These are phyloP conservation scores for Cytospora piceae DNA, from an alignment of 2,329 filamentous ascomycete genomes.

Conservation along the genomic window DNA sequence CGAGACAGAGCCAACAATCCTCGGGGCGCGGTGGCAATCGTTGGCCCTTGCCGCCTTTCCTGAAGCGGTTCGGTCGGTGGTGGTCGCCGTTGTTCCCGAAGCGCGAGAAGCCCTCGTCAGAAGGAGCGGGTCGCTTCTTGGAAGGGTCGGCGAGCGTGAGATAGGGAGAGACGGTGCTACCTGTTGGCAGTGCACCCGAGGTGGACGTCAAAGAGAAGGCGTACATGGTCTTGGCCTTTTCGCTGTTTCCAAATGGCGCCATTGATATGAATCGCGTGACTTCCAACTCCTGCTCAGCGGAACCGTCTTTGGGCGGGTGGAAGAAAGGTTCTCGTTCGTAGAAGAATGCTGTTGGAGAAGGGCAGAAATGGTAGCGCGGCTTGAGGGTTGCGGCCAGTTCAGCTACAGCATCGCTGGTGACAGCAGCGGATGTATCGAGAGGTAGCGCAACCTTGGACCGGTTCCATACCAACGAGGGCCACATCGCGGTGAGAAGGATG, in stretches of 20 bases:
- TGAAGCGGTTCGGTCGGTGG: slow-evolving; percentile 44
- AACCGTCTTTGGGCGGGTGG: slow-evolving; percentile 54
- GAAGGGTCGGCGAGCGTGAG: slow-evolving; percentile 43
- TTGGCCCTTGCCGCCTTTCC: slow-evolving; percentile 50
- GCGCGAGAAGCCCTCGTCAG: slow-evolving; percentile 56
- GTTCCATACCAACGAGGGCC: slow-evolving; percentile 75
- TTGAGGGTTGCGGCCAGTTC: slow-evolving; percentile 79
- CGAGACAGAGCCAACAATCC: slow-evolving; percentile 94
- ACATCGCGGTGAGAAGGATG: slow-evolving; percentile 83
- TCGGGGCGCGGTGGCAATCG: slow-evolving; percentile 68
- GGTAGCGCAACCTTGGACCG: slow-evolving; percentile 68
- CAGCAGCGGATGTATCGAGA: slow-evolving; percentile 54
- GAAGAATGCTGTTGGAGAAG: slow-evolving; percentile 67
- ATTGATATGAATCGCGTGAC: slow-evolving; percentile 91
- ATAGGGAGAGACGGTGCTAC: slow-evolving; percentile 78
- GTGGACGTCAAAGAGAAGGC: slow-evolving; percentile 72
- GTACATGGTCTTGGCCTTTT: slow-evolving; percentile 81
- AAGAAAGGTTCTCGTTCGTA: slow-evolving; percentile 95
- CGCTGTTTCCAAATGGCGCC: slow-evolving; percentile 73
- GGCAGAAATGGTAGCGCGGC: slow-evolving; percentile 89
- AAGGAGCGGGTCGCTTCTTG: slow-evolving; percentile 58
- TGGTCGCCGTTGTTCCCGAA: slow-evolving; percentile 51
- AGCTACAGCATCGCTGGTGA: slow-evolving; percentile 69
- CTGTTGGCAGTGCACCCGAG: slow-evolving; percentile 64
- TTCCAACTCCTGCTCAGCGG: slow-evolving; percentile 46